These are phyloP conservation scores for Stipa capillata DNA, from an alignment of 176 grass and related monocot species.

Conservation along the genomic window DNA sequence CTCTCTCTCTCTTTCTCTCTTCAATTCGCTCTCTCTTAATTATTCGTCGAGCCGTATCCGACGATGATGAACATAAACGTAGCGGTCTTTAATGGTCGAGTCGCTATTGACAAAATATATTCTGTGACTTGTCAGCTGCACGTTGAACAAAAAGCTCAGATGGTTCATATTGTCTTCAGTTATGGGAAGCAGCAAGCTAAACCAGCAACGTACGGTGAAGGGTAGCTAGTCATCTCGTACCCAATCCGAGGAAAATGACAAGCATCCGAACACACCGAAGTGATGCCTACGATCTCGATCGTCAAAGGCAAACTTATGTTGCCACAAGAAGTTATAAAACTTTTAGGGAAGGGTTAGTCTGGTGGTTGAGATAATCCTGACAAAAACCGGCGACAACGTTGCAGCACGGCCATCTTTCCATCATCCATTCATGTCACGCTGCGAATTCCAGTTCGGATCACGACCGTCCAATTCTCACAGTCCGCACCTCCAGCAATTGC, in stretches of 20 bases:
- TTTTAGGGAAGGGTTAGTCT: background rate
- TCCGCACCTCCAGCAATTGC: background rate
- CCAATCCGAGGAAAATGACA: conserved; percentile 11
- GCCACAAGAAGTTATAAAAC: background rate
- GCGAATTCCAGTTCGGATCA: background rate
- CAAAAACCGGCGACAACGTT: conserved; percentile 27
- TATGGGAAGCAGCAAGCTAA: background rate
- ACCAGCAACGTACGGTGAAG: background rate
- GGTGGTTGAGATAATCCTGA: conserved; percentile 38
- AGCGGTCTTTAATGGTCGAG: background rate
- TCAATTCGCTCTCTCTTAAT: background rate
- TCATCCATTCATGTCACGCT: background rate
- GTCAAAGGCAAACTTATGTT: conserved; percentile 33
- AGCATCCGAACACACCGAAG: background rate
- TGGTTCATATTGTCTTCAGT: background rate
- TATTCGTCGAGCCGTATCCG: too few species aligned
- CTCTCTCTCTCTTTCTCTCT: background rate
- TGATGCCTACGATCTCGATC: background rate
- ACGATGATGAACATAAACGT: background rate
- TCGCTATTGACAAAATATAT: background rate
- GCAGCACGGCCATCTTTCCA: conserved; percentile 9
- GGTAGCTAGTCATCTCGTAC: conserved; percentile 18
- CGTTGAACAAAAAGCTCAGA: background rate
- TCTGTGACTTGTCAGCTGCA: background rate
- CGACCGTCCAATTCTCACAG: background rate